These are phyloP conservation scores for Pseudonitzschia multistriata DNA, from an alignment of 108 stramenopile genomes.

Conservation along the genomic window DNA sequence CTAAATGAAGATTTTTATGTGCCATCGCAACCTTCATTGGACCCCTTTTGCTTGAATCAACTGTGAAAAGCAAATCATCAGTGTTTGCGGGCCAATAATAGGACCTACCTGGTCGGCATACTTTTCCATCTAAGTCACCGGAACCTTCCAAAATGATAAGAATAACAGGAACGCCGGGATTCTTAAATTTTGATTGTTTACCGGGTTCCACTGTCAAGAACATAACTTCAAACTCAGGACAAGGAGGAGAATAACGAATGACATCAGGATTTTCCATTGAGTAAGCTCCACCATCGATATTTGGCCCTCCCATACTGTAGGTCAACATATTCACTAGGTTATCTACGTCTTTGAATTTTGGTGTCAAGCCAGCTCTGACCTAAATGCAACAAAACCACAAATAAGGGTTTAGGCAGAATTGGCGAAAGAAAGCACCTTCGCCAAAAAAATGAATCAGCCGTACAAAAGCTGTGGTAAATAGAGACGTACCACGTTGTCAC, in stretches of 20 bases:
- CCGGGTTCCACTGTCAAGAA: slow-evolving; percentile 68
- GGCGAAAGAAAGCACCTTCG: background rate
- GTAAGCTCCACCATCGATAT: slow-evolving; percentile 72
- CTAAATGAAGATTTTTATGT: slow-evolving; percentile 61
- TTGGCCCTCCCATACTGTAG: slow-evolving; percentile 68
- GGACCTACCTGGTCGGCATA: slow-evolving; percentile 62
- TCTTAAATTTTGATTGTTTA: slow-evolving; percentile 43
- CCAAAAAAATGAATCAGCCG: background rate
- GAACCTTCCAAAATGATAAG: slow-evolving; percentile 75
- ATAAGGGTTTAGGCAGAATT: background rate
- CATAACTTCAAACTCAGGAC: slow-evolving; percentile 80
- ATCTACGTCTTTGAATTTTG: slow-evolving; percentile 96
- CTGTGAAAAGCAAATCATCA: slow-evolving; percentile 47
- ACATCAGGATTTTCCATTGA: slow-evolving; percentile 46
- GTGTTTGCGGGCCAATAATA: slow-evolving; percentile 58
- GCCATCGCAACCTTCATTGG: slow-evolving; percentile 74
- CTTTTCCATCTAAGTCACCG: slow-evolving; percentile 61
- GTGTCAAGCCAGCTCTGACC: slow-evolving; percentile 94
- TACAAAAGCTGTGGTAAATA: background rate
- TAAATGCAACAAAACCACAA: background rate
- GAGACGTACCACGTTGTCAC: slow-evolving; percentile 93
- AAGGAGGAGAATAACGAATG: slow-evolving; percentile 78
- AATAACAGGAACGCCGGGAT: slow-evolving; percentile 54
- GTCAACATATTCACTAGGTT: slow-evolving; percentile 95
- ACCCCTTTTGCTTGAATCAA: slow-evolving; percentile 51